Evolutionary conservation across 129 eudicot genomes (phyloP), one percentile per base, ranked within the genome.

Genomic region (Pseudognaphalium luteoalbum): DNA sequence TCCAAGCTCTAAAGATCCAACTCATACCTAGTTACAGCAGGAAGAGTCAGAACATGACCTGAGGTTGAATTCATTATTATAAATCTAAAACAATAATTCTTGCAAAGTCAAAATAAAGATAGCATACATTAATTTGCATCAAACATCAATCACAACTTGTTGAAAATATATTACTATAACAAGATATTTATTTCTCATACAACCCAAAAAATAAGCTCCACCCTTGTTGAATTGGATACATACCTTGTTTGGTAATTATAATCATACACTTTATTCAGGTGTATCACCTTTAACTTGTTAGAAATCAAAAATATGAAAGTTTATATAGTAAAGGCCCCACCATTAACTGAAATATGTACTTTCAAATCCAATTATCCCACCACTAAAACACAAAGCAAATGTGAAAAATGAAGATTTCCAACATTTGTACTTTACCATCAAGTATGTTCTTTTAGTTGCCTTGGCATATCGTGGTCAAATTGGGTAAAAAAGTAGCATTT

Each of bases 181-280:
- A n/a, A 54, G 76, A 72, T 20, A 72, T 72, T 6, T n/a, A 47
- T 0, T 28, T 32, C 37, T 22, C 41, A 63, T 30, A 2, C 15
- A 19, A 8, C 34, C 33, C 29, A 7, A 19, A 77, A 78, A 78
- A 78, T 72, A 63, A 78, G 76, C 62, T 34, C 62, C 52, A 41
- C 70, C 33, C 63, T 58, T 61, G 72, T 65, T 47, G 41, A 30
- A 25, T 63, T 20, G 68, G 65, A 59, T 65, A 56, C 52, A 65
- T 79, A 54, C 78, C 52, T 7, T 72, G 70, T 72, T 28, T 80
- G 83, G 79, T 73, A 39, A 73, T 66, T 66, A 60, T 66, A 65
- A 80, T 80, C 70, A 57, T 80, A 56, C 79, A 54, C 78, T 80
- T 80, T 80, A 37, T 66, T 77, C 81, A 80, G 79, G 32, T 80